These are phyloP conservation scores for Kluyveromyces wickerhamii DNA, from an alignment of 805 yeast species.

Conservation along the genomic window DNA sequence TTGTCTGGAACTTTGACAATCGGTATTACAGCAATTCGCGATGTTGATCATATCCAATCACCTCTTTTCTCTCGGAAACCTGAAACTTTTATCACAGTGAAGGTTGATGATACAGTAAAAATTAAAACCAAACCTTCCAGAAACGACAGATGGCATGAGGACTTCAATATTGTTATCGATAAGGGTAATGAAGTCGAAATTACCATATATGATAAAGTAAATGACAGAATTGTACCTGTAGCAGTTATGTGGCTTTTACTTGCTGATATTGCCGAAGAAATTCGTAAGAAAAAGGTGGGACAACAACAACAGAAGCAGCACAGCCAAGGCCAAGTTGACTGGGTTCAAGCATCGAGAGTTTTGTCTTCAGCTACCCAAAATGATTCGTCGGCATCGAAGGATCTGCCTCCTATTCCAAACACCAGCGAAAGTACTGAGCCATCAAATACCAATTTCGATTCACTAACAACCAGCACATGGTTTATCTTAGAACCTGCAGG, in stretches of 20 bases:
- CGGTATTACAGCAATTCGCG: slow-evolving; percentile 69
- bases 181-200: slow-evolving; percentile 90
- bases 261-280: slow-evolving; percentile 89
- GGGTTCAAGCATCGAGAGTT: slow-evolving; percentile 75
- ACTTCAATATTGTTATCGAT: slow-evolving; percentile 70
- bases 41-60: slow-evolving; percentile 86
- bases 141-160: slow-evolving; percentile 75
- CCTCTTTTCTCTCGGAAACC: slow-evolving; percentile 72
- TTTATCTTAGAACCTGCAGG: slow-evolving; percentile 91
- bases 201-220: slow-evolving; percentile 73
- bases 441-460: slow-evolving; percentile 6
- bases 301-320: slow-evolving; percentile 4
- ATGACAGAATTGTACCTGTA: slow-evolving; percentile 67
- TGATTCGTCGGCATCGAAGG: slow-evolving; percentile 14
- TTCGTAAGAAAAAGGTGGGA: slow-evolving; percentile 81
- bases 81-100: slow-evolving; percentile 68
- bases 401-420: neutral
- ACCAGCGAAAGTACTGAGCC: slow-evolving; percentile 1
- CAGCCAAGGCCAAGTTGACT: slow-evolving; percentile 70
- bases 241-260: slow-evolving; percentile 88
- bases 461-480: slow-evolving; percentile 65
- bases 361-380: slow-evolving; percentile 15
- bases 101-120: slow-evolving; percentile 81
- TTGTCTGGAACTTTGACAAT: slow-evolving; percentile 72
- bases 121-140: slow-evolving; percentile 70